Evolutionary conservation across 2,329 filamentous ascomycete species (phyloP), one percentile per base, ranked within the genome.

Genomic region (Stachybotrys chartarum): DNA sequence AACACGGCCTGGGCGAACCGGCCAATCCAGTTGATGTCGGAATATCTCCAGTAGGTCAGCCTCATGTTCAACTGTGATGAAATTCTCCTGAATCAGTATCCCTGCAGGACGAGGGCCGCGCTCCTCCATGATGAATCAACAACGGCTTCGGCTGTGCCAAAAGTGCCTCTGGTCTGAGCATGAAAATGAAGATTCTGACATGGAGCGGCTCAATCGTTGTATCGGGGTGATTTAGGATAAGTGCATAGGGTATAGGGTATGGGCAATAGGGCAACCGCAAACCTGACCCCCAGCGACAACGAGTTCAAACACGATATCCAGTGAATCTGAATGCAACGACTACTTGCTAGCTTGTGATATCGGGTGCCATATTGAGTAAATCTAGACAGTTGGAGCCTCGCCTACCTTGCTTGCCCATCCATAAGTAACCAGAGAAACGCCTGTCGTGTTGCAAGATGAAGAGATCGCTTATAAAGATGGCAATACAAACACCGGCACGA

Each of bases 21-120:
- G 77, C 79, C 79, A 81, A 32, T 69, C 58, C 14, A 81, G 68
- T 50, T 76, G 65, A 56, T 74, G 60, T 46, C 61, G 68, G 60
- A 82, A 79, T 44, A 65, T 63, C 4, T 69, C 60, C 51, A 80
- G 62, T 2, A 81, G 74, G 1, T 64, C 55, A 30, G 64, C 60
- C 62, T 82, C 79, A 56, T 80, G 74, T 35, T 73, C 70, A 0
- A 69, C 55, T 0, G 69, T 70, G 62, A 81, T 72, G 60, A 80
- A 81, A 57, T 80, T 68, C 8, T 70, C 59, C 57, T 80, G 71
- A 72, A 75, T 75, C 30, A 72, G 63, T 7, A 78, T 61, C 5
- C 75, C 75, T 0, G 66, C 63, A 0, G 75, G 75, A 30, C 53
- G 48, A 0, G 60, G 61, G 4, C 44, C 50, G 2, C 64, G 53